phyloP scores from a whole-genome alignment of 805 yeast genomes.

The Lipomyces mesembrius region DNA sequence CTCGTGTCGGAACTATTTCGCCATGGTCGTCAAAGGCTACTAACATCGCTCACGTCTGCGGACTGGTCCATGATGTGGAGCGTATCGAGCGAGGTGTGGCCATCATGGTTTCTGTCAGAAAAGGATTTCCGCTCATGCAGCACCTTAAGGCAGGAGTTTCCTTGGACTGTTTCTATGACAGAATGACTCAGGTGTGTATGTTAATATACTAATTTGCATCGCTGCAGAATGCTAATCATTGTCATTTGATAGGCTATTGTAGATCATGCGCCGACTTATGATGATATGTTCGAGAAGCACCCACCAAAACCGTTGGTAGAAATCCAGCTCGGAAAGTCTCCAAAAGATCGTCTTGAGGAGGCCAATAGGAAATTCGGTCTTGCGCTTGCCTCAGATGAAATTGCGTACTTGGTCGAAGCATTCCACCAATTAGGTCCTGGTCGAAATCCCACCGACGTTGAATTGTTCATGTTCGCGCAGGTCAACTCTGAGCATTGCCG shows the following conservation, averaged over 20 bases:
- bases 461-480: conserved; percentile 98
- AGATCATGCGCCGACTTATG: conserved; percentile 63
- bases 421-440: conserved; percentile 65
- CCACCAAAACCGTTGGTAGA: conserved; percentile 80
- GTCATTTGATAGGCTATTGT: conserved; percentile 44
- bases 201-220: conserved; percentile 42
- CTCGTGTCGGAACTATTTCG: conserved; percentile 94
- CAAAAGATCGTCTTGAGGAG: conserved; percentile 61
- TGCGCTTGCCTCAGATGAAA: conserved; percentile 94
- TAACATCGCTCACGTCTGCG: conserved; percentile 87
- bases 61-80: conserved; percentile 68
- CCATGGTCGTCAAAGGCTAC: conserved; percentile 99
- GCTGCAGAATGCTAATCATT: neutral
- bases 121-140: conserved; percentile 68
- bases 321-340: conserved; percentile 63
- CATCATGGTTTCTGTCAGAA: conserved; percentile 68
- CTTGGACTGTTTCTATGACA: conserved; percentile 77
- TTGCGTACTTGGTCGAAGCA: conserved; percentile 81
- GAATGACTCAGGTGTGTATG: conserved; percentile 83
- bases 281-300: conserved; percentile 78
- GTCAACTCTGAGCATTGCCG: conserved; percentile 99
- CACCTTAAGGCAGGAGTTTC: conserved; percentile 59
- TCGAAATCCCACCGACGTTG: conserved; percentile 97
- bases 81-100: conserved; percentile 92
- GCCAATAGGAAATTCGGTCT: conserved; percentile 87